Percentiles rank a stretch among this genome's conserved stretches.
Conservation (phyloP, 306 rosid genomes). For the Glycine soja region DNA sequence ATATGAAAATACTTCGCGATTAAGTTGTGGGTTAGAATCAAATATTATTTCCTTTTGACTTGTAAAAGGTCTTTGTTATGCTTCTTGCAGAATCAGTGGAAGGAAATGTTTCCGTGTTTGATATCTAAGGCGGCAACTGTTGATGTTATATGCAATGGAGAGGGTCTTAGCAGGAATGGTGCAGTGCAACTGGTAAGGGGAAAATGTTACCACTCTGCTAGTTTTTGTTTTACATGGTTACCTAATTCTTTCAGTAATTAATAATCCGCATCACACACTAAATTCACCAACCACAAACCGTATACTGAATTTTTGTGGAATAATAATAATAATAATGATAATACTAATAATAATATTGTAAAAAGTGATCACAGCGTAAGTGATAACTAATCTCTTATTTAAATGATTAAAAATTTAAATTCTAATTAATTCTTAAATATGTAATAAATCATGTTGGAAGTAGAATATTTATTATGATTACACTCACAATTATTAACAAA, state of each 20-base stretch:
- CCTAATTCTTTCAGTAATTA: neutral
- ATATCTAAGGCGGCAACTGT: conserved; percentile 90
- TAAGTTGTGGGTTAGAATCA: neutral
- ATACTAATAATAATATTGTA: too few species aligned
- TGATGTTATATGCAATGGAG: conserved; percentile 83
- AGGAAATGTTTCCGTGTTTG: conserved; percentile 95
- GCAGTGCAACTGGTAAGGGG: conserved; percentile 84
- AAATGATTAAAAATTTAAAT: too few species aligned
- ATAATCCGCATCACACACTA: neutral
- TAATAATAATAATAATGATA: too few species aligned
- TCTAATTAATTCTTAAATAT: too few species aligned
- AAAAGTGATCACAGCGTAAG: too few species aligned
- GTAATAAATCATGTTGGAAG: too few species aligned
- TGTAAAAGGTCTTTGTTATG: conserved; percentile 13
- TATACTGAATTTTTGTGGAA: neutral
- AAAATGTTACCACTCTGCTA: neutral
- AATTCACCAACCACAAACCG: neutral
- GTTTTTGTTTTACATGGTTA: neutral
- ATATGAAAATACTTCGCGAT: neutral
- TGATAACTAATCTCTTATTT: too few species aligned
- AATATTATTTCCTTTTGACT: conserved; percentile 1
- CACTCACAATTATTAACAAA: too few species aligned
- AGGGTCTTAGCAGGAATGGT: conserved; percentile 73
- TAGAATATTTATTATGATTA: too few species aligned
- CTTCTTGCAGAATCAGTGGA: conserved; percentile 83